These are phyloP conservation scores for Cicer arietinum DNA, from an alignment of 306 rosid genomes.

Conservation along the genomic window DNA sequence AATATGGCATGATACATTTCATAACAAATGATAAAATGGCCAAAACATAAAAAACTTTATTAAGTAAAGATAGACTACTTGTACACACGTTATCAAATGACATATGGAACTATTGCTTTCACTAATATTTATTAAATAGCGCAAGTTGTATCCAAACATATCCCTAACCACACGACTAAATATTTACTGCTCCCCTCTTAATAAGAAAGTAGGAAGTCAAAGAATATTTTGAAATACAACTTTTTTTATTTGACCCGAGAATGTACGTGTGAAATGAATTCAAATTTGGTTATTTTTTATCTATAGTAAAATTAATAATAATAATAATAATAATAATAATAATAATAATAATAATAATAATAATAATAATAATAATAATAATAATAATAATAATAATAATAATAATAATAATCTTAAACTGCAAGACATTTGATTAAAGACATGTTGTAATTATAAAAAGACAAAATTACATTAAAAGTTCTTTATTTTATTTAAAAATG, in stretches of 20 bases:
- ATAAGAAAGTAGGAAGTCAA: constrained; percentile 50
- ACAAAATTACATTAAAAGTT: too few relatives aligned
- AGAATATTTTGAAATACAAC: constrained; percentile 49
- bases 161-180: constrained; percentile 47
- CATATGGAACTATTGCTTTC: constrained; percentile 43
- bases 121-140: constrained; percentile 43
- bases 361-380: too few relatives aligned
- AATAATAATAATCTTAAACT: too few relatives aligned
- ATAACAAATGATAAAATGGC: neutral
- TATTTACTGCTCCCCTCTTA: constrained; percentile 31
- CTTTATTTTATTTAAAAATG: too few relatives aligned
- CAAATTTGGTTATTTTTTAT: too few relatives aligned
- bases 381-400: too few relatives aligned
- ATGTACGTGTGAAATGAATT: neutral
- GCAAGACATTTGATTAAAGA: too few relatives aligned
- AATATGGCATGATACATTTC: constrained; percentile 35
- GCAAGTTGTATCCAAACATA: constrained; percentile 40
- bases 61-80: constrained; percentile 53
- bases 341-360: too few relatives aligned
- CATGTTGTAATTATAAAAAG: too few relatives aligned
- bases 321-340: too few relatives aligned
- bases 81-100: constrained; percentile 49
- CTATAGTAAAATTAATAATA: too few relatives aligned
- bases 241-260: constrained; percentile 70
- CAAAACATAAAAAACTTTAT: constrained; percentile 57